These are phyloP conservation scores for Metschnikowia vanudenii DNA, from an alignment of 805 yeast species.

Conservation along the genomic window DNA sequence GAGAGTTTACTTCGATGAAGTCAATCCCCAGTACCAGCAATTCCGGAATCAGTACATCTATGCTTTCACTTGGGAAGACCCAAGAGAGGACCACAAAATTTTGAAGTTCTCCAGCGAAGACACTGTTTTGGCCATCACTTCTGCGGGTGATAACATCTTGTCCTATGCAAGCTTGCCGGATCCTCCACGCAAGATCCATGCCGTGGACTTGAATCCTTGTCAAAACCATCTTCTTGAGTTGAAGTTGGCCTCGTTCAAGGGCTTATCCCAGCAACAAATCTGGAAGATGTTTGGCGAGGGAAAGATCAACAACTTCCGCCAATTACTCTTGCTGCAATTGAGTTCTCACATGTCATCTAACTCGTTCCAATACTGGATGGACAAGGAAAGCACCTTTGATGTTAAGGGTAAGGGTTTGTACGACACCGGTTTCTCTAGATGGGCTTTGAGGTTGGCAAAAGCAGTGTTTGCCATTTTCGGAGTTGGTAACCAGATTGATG, in stretches of 20 bases:
- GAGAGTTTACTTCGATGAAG: constrained; percentile 78
- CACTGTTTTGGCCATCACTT: constrained; percentile 77
- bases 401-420: constrained; percentile 60
- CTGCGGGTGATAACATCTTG: constrained; percentile 82
- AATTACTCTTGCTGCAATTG: constrained; percentile 48
- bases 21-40: constrained; percentile 63
- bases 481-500: constrained; percentile 47
- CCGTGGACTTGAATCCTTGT: constrained; percentile 80
- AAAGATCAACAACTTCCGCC: constrained; percentile 43
- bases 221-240: constrained; percentile 80
- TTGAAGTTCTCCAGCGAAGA: constrained; percentile 60
- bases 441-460: constrained; percentile 75
- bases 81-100: constrained; percentile 72
- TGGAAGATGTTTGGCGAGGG: constrained; percentile 83
- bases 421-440: constrained; percentile 81
- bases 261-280: constrained; percentile 52
- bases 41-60: constrained; percentile 78
- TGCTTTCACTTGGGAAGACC: constrained; percentile 92
- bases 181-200: constrained; percentile 76
- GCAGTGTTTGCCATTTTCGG: constrained; percentile 60
- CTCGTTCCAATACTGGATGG: constrained; percentile 79
- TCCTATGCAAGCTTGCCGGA: constrained; percentile 69
- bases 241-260: constrained; percentile 67
- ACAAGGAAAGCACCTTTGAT: constrained; percentile 59
- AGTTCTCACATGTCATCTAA: constrained; percentile 74